These are phyloP conservation scores for Aspergillus taichungensis DNA, from an alignment of 495 filamentous ascomycete species.

Conservation along the genomic window DNA sequence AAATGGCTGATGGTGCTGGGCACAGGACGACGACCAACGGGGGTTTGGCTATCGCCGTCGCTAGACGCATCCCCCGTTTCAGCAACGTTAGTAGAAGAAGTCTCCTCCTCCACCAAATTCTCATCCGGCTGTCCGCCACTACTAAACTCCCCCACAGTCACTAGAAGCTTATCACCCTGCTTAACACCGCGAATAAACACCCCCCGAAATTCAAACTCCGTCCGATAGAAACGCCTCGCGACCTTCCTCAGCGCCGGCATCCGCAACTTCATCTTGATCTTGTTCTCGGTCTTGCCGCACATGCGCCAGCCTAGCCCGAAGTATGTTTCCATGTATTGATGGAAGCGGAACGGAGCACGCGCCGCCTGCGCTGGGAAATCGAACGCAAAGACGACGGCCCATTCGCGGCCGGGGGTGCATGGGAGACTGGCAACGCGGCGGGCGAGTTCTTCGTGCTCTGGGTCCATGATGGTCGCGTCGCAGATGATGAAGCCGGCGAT, in stretches of 20 bases:
- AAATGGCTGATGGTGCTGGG: too few relatives aligned
- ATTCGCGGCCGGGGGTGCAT: not conserved
- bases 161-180: conserved; percentile 8
- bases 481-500: conserved; percentile 9
- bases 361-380: conserved; percentile 7
- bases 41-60: too few relatives aligned
- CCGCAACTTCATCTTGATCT: not conserved
- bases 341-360: conserved; percentile 1
- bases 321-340: not conserved
- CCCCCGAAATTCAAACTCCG: conserved; percentile 1
- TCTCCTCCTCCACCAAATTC: not conserved
- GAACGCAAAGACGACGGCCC: conserved; percentile 7
- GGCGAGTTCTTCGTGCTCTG: not conserved
- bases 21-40: too few relatives aligned
- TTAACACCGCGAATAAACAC: conserved; percentile 7
- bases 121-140: conserved; percentile 1
- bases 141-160: conserved; percentile 3
- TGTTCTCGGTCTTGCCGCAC: conserved; percentile 1
- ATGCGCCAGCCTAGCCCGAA: conserved; percentile 7
- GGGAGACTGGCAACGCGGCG: not conserved
- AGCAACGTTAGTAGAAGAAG: too few relatives aligned
- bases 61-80: too few relatives aligned
- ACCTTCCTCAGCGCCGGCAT: conserved; percentile 1
- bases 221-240: conserved; percentile 1
- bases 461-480: conserved; percentile 3